Base-by-base conservation (phyloP, 73 alveolate genomes). In the Stentor roeselii region DNA sequence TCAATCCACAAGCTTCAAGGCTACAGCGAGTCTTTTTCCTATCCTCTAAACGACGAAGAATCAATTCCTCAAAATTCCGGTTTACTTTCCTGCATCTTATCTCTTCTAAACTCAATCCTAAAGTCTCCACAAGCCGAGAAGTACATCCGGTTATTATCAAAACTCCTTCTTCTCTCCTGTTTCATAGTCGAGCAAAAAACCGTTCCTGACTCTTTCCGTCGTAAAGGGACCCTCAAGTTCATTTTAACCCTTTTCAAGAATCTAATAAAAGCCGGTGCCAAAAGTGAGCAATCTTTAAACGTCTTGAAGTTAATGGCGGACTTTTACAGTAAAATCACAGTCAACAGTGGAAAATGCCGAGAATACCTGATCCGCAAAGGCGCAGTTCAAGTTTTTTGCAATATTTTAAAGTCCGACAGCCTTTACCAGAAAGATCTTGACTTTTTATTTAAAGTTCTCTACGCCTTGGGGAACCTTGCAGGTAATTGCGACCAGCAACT, bases 101-200 rank as follows among this genome's bases (percentile, higher is more conserved):
- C 80, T 11, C 80, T 67, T 30, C 14, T 67, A 67, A 67, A 67
- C 80, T 67, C 80, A 21, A 32, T 67, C 11, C 37, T 67, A 67
- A 67, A 67, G 34, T 27, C 42, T 2, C 21, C 21, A 15, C 80
- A 67, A 34, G 80, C 80, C 1, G 80, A 67, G 34, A 67, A 67
- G 41, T 67, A 67, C 37, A 67, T 67, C 27, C 21, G 80, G 41
- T 11, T 67, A 36, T 40, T 67, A 1, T 27, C 50, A n/a, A 21
- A 21, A 67, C 37, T 67, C 27, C 41, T 67, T 15, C 15, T 21
- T 27, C 21, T 67, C 34, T 67, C 80, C 37, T 21, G 42, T 32
- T 21, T 30, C 41, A 67, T 67, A 21, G 80, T 67, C 41, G 41
- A 67, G 80, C 80, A 67, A 32, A 67, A 67, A 32, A 67, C 80